Evolutionary conservation across 768 basidiomycete species (phyloP), one percentile per base, ranked within the genome.

Genomic region (Hydnomerulius pinastri): DNA sequence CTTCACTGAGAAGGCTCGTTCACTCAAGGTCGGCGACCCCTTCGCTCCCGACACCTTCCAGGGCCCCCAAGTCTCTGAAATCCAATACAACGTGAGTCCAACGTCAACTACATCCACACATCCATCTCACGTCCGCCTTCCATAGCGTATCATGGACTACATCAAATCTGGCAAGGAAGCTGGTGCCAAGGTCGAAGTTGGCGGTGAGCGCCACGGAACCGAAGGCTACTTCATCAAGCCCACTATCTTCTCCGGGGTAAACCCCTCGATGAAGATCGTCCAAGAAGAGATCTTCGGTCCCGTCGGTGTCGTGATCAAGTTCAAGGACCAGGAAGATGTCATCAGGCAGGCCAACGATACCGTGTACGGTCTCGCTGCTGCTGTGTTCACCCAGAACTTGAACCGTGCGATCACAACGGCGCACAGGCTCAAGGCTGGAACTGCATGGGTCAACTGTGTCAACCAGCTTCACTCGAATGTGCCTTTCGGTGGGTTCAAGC

Each of bases 401-500:
- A 82, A 79, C 56, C 78, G 86, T 23, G 92, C 90, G 0, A 70
- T 95, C 46, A 71, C 73, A 51, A 82, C 84, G 2, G 88, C 90
- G 7, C 84, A 91, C 65, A 76, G 70, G 51, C 73, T 98, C 52
- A 79, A 89, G 60, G 88, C 91, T 4, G 94, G 94, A 28, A 92
- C 90, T 5, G 81, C 77, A 4, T 93, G 87, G 86, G 74, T 86
- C 37, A 72, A 71, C 51, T 71, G 65, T 36, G 46, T 59, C 10
- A 70, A 73, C 48, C 55, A 59, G 25, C 43, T 65, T 24, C 20
- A 62, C 24, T 49, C 64, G 6, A 51, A 76, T 23, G 75, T 90
- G 17, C 89, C 92, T 0, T 93, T 93, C 62, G 92, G 92, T 53
- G 92, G 92, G 8, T 92, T 77, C 77, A 94, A 92, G 75, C 82